Base-by-base conservation (phyloP, 495 filamentous ascomycete species). In the Podospora fimiseda region DNA sequence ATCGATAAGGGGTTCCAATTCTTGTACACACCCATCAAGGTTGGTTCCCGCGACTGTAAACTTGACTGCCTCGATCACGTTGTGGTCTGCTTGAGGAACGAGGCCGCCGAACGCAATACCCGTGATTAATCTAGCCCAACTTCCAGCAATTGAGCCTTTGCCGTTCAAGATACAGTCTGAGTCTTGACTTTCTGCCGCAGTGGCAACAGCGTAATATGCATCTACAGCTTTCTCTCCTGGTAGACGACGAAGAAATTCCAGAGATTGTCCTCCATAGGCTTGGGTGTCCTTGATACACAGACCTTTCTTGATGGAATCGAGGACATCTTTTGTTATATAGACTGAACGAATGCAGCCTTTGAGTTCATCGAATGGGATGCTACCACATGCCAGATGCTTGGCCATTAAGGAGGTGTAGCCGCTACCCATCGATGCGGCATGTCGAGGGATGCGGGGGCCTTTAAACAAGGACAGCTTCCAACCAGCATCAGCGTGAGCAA, bases 61-160 rank as follows among this genome's bases (percentile, higher is more conserved):
- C 19, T 20, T 4, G 27, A 50, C 48, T 9, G 16, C 48, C 36
- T 50, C 48, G 19, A 50, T 36, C 4, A 50, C 48, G 3, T 50
- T 40, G 8, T 9, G 14, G 21, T 50, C 27, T 11, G 48, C 48
- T 20, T 50, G 48, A 15, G 48, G 48, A 7, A 50, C 48, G 2
- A 50, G 48, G 2, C 48, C 48, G 36, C 48, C 48, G 20, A 50
- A 50, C n/a, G 48, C 48, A 16, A 50, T 50, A n/a, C 27, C 23
- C 2, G 48, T 37, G 2, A 50, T 36, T 8, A 36, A n/a, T 3
- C 27, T 15, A 4, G 48, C 9, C 48, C 48, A 50, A 11, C 3
- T 39, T 7, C 48, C 48, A 11, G 41, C 23, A 20, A 39, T 37
- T 1, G 38, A 1, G 6, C 33, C 9, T 3, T 39, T 21, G 33